phyloP scores from a whole-genome alignment of 1,284 basidiomycete species.

The Fomitopsis schrenkii region DNA sequence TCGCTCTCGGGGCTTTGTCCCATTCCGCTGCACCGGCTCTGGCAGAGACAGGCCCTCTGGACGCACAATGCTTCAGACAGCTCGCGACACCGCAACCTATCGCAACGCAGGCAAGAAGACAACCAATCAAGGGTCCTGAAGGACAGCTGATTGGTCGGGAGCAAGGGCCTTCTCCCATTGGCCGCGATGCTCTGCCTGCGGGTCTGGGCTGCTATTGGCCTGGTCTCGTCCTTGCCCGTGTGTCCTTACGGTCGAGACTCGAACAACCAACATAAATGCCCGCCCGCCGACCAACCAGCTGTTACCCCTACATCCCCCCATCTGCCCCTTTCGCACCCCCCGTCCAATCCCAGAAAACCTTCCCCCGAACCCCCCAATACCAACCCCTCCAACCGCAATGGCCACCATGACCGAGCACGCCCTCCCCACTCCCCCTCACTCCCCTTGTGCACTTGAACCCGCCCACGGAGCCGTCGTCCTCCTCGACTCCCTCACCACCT shows the following conservation, averaged over 20 bases:
- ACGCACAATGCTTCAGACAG: neutral
- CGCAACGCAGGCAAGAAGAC: neutral
- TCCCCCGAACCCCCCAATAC: neutral
- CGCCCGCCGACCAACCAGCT: slow-evolving; percentile 17
- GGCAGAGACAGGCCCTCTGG: neutral
- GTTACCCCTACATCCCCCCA: slow-evolving; percentile 10
- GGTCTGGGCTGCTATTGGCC: slow-evolving; percentile 27
- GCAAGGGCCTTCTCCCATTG: slow-evolving; percentile 17
- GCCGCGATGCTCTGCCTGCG: slow-evolving; percentile 12
- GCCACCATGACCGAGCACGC: slow-evolving; percentile 23
- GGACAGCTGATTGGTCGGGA: slow-evolving; percentile 19
- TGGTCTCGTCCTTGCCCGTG: slow-evolving; percentile 21
- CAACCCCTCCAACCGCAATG: slow-evolving; percentile 11
- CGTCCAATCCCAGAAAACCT: slow-evolving; percentile 8
- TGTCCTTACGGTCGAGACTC: slow-evolving; percentile 27
- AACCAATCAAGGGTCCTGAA: slow-evolving; percentile 10
- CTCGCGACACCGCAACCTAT: neutral
- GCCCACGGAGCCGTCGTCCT: slow-evolving; percentile 44
- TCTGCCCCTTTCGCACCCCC: slow-evolving; percentile 1
- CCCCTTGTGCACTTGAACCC: slow-evolving; percentile 32
- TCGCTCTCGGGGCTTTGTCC: neutral
- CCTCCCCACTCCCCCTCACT: slow-evolving; percentile 44
- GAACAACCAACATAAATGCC: slow-evolving; percentile 21
- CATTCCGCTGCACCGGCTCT: neutral
- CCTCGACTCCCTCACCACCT: slow-evolving; percentile 57